Evolutionary conservation across 2,329 filamentous ascomycete species (phyloP).

Genomic region (Paecilomyces niveus): DNA sequence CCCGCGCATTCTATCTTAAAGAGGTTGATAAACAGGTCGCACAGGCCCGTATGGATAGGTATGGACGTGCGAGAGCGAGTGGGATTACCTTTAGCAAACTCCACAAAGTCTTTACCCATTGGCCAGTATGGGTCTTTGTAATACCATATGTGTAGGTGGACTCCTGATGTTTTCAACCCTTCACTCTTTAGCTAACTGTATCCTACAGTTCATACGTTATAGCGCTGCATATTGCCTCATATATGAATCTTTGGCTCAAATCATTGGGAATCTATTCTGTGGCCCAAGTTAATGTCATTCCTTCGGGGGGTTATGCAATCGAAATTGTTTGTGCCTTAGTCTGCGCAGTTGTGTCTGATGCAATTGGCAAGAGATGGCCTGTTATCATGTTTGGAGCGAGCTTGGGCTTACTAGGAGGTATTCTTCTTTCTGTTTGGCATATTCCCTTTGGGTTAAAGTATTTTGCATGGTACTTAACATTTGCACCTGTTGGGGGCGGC

Average conservation of each 20-base stretch:
- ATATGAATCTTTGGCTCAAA: slow-evolving; percentile 8
- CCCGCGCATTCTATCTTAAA: slow-evolving; percentile 12
- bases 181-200: not conserved
- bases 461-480: slow-evolving; percentile 6
- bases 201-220: slow-evolving; percentile 5
- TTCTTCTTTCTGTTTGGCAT: slow-evolving; percentile 4
- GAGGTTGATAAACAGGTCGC: slow-evolving; percentile 4
- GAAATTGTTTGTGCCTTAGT: slow-evolving; percentile 6
- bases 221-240: slow-evolving; percentile 7
- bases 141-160: slow-evolving; percentile 6
- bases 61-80: slow-evolving; percentile 3
- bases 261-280: slow-evolving; percentile 4
- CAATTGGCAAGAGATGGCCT: slow-evolving; percentile 4
- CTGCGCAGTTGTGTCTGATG: slow-evolving; percentile 5
- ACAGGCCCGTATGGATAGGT: slow-evolving; percentile 4
- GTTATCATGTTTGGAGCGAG: slow-evolving; percentile 5
- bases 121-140: slow-evolving; percentile 5
- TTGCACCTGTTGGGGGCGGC: slow-evolving; percentile 4
- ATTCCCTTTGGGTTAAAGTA: slow-evolving; percentile 6
- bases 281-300: slow-evolving; percentile 5
- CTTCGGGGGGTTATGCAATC: slow-evolving; percentile 5
- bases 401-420: slow-evolving; percentile 3
- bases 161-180: not conserved
- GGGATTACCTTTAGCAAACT: not conserved
- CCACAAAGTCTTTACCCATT: slow-evolving; percentile 2